phyloP scores from a whole-genome alignment of 192 early-diverging fungal genomes.

The Geranomyces michiganensis region DNA sequence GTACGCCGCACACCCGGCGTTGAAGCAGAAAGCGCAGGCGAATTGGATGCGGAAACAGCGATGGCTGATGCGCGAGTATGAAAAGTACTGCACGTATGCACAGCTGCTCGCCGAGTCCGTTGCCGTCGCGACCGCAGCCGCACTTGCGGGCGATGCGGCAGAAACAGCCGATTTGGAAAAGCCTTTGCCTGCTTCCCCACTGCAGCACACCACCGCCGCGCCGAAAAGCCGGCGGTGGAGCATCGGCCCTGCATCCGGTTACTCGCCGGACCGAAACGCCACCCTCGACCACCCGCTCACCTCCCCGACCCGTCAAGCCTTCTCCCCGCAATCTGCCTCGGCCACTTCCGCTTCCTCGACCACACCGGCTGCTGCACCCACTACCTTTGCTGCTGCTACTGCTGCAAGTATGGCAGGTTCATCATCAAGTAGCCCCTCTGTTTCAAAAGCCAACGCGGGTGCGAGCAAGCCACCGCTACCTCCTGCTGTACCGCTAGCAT shows the following conservation, averaged over 20 bases:
- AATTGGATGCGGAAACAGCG: conserved; percentile 54
- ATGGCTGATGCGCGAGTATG: conserved; percentile 47
- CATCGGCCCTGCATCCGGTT: background rate
- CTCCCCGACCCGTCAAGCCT: too few relatives aligned
- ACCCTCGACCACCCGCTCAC: too few relatives aligned
- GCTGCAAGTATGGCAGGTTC: too few relatives aligned
- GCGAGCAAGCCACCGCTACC: too few relatives aligned
- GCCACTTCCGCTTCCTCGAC: too few relatives aligned
- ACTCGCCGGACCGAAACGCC: conserved; percentile 2
- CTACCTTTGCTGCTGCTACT: too few relatives aligned
- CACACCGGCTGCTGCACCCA: too few relatives aligned
- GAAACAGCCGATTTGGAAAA: background rate
- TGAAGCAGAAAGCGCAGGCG: conserved; percentile 38
- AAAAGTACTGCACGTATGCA: conserved; percentile 48
- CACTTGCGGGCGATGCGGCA: background rate
- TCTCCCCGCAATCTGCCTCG: too few relatives aligned
- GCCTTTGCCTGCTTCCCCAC: background rate
- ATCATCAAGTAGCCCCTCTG: too few relatives aligned
- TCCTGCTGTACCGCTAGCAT: background rate
- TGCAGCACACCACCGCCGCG: background rate
- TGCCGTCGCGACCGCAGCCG: background rate
- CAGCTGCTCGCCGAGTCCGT: conserved; percentile 22
- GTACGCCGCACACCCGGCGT: conserved; percentile 32
- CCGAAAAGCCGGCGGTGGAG: background rate
- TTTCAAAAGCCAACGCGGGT: too few relatives aligned